Conservation (phyloP, 176 grass and related monocot species). For the Sorghum bicolor region DNA sequence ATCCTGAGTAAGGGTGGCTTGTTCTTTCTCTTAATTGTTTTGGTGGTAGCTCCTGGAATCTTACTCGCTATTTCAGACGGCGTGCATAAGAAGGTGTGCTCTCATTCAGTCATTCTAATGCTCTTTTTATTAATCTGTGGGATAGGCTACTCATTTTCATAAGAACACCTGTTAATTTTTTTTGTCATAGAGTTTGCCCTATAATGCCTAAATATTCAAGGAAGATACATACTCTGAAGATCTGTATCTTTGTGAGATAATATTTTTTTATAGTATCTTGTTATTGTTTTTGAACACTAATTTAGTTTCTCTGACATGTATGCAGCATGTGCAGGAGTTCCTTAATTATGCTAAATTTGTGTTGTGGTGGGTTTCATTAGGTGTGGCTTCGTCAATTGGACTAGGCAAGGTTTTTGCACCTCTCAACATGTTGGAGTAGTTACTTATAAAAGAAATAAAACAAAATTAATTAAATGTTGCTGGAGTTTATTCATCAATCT, state of each 20-base stretch:
- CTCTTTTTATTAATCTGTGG: not conserved
- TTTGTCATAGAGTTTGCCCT: not conserved
- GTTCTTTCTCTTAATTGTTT: conserved; percentile 55
- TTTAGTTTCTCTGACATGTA: conserved; percentile 31
- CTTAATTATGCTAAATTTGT: conserved; percentile 76
- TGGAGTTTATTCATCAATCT: not conserved
- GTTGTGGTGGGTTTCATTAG: conserved; percentile 90
- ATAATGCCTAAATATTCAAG: not conserved
- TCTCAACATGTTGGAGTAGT: not conserved
- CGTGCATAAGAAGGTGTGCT: conserved; percentile 70
- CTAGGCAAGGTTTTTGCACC: conserved; percentile 63
- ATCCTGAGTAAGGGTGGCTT: conserved; percentile 59
- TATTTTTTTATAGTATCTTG: not conserved
- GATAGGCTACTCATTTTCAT: conserved; percentile 6
- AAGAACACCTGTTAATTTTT: not conserved
- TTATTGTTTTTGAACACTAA: not conserved
- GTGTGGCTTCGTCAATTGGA: conserved; percentile 92
- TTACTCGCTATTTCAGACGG: conserved; percentile 44
- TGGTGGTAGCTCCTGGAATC: conserved; percentile 46
- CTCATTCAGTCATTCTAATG: not conserved
- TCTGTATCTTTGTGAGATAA: not conserved
- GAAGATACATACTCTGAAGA: not conserved
- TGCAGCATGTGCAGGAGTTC: conserved; percentile 84
- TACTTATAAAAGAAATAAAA: not conserved
- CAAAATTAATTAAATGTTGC: conserved; percentile 2